Base-by-base conservation (phyloP, 1,139 yeast species). In the Blastobotrys petasosporus region DNA sequence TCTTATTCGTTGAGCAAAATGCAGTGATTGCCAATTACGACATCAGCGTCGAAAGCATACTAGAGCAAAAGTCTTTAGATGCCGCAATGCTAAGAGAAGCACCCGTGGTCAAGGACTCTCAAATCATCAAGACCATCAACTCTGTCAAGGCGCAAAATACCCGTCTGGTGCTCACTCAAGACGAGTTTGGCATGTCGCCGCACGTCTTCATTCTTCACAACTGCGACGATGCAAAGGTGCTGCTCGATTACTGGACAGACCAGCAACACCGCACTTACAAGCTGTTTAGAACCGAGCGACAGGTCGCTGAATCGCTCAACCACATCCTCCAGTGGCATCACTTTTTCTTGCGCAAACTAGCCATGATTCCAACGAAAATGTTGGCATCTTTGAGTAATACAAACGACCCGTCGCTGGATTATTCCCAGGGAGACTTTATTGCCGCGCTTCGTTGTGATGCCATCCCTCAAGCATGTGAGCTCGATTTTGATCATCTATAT, bases 321-420 rank as follows among this genome's bases (percentile, higher is more conserved):
- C 97, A 92, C 63, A 71, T 87, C 33, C 69, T 88, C 53, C 96
- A 87, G 64, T 92, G 97, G 98, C 98, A 92, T 62, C 95, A 95
- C 10, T 77, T 76, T 41, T 68, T 83, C 35, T 72, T 90, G 54
- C 75, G 84, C 46, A 82, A 79, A 57, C 73, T 94, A 4, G 84
- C 87, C 0, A 65, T 90, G 10, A 76, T 92, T 0, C 85, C 87
- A 5, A 70, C 79, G 37, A 73, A 78, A 54, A 64, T 74, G n/a
- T 70, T 81, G 41, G 50, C 53, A 8, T 52, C 60, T 9, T 35
- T 45, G 37, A 35, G 38, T 11, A 43, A 41, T 4, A 37, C 45
- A 8, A 11, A 37, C 57, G 48, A 56, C 17, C 13, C 39, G 10
- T 58, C 57, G 52, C 49, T 60, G 55, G 56, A 44, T 31, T 65